Evolutionary conservation across 345 rosid species (phyloP).

Genomic region (Firmiana major): DNA sequence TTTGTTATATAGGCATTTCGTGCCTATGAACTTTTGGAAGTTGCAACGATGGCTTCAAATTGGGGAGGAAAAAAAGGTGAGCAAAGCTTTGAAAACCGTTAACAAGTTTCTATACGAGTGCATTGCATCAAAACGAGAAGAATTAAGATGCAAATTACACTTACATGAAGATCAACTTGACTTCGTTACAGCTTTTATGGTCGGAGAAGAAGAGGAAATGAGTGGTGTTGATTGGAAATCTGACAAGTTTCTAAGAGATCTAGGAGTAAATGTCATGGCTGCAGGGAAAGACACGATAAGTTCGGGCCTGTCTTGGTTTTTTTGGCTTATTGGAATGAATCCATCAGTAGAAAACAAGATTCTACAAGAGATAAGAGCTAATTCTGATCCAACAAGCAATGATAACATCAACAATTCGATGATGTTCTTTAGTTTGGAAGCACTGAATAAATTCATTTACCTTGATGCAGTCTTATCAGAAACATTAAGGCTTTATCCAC

Average conservation of each 20-base stretch:
- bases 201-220: conserved; percentile 5
- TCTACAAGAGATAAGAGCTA: conserved; percentile 19
- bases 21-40: background rate
- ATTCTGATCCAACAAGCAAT: background rate
- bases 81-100: background rate
- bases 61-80: conserved; percentile 20
- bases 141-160: background rate
- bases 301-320: conserved; percentile 31
- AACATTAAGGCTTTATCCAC: conserved; percentile 25
- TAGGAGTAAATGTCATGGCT: conserved; percentile 14
- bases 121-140: conserved; percentile 11
- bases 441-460: conserved; percentile 9
- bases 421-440: background rate
- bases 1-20: background rate
- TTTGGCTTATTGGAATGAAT: conserved; percentile 37
- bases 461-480: conserved; percentile 27
- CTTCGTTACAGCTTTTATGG: background rate
- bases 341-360: conserved; percentile 30
- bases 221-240: background rate
- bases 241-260: conserved; percentile 24
- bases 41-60: background rate
- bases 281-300: conserved; percentile 44
- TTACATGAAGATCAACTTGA: conserved; percentile 4
- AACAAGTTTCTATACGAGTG: conserved; percentile 10
- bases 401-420: background rate